phyloP scores from a whole-genome alignment of 768 basidiomycete species.

The Multifurca ochricompacta region DNA sequence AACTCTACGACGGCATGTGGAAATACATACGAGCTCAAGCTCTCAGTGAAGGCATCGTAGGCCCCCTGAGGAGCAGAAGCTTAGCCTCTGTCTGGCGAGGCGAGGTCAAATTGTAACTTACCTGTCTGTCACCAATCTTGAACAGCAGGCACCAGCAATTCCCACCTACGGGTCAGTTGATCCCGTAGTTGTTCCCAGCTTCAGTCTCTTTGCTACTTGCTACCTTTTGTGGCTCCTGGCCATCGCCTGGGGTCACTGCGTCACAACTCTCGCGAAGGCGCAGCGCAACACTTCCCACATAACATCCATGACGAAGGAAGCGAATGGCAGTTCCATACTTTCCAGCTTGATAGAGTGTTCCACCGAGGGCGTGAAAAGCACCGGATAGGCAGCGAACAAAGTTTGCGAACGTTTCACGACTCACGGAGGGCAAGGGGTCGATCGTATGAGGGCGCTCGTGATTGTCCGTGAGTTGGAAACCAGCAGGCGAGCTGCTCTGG shows the following conservation, averaged over 20 bases:
- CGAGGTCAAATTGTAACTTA: constrained; percentile 28
- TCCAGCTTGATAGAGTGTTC: constrained; percentile 58
- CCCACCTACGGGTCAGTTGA: constrained; percentile 66
- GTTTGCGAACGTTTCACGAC: constrained; percentile 33
- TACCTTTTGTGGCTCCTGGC: constrained; percentile 23
- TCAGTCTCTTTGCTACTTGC: constrained; percentile 27
- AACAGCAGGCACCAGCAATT: constrained; percentile 69
- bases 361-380: constrained; percentile 61
- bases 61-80: constrained; percentile 40
- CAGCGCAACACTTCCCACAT: constrained; percentile 43
- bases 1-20: constrained; percentile 17
- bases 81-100: neutral
- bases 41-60: constrained; percentile 41
- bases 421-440: neutral
- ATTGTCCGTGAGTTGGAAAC: constrained; percentile 5
- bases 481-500: constrained; percentile 32
- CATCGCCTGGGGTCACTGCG: constrained; percentile 17
- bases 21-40: constrained; percentile 27
- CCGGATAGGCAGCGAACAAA: constrained; percentile 64
- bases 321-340: constrained; percentile 56
- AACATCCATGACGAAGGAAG: constrained; percentile 58
- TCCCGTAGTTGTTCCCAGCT: constrained; percentile 53
- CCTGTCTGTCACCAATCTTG: constrained; percentile 71
- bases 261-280: constrained; percentile 10
- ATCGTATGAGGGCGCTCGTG: neutral